phyloP scores from a whole-genome alignment of 495 filamentous ascomycete genomes.

The Penicillium fimorum region DNA sequence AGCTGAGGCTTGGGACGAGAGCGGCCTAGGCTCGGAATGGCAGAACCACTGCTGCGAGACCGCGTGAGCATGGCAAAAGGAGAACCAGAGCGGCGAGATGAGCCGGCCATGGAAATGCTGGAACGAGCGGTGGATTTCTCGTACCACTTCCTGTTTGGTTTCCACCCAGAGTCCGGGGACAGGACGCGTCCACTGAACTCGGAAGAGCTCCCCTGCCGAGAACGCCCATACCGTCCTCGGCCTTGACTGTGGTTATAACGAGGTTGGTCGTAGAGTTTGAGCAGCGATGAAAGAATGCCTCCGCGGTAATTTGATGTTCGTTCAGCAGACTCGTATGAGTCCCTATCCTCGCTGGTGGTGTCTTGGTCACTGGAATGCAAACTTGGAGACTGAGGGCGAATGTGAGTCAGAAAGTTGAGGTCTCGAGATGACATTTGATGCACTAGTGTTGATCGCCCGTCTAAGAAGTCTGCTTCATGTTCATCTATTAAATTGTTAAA shows the following conservation, averaged over 20 bases:
- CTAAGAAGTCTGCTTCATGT: conserved; percentile 34
- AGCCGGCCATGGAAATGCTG: conserved; percentile 46
- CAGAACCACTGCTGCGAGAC: conserved; percentile 41
- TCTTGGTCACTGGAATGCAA: conserved; percentile 52
- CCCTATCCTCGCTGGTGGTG: conserved; percentile 59
- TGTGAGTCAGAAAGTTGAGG: conserved; percentile 35
- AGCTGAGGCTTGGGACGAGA: conserved; percentile 39
- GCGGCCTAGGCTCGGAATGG: conserved; percentile 38
- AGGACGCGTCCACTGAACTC: conserved; percentile 33
- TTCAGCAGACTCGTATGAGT: conserved; percentile 60
- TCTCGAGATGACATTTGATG: conserved; percentile 44
- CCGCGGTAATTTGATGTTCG: conserved; percentile 68
- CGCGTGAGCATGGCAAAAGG: conserved; percentile 45
- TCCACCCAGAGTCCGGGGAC: conserved; percentile 39
- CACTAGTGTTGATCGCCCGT: conserved; percentile 34
- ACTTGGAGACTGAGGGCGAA: conserved; percentile 39
- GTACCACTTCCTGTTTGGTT: conserved; percentile 61
- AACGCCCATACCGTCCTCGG: conserved; percentile 35
- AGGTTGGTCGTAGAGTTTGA: conserved; percentile 67
- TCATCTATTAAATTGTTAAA: conserved; percentile 33
- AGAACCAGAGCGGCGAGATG: conserved; percentile 44
- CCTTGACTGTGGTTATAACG: conserved; percentile 17
- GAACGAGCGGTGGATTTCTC: conserved; percentile 53
- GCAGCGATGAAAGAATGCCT: conserved; percentile 72
- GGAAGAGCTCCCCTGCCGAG: conserved; percentile 34